A percentile compares a stretch with the other conserved stretches of the same genome.
Conservation (phyloP, 441 rosid genomes). For the Isatis lusitanica region DNA sequence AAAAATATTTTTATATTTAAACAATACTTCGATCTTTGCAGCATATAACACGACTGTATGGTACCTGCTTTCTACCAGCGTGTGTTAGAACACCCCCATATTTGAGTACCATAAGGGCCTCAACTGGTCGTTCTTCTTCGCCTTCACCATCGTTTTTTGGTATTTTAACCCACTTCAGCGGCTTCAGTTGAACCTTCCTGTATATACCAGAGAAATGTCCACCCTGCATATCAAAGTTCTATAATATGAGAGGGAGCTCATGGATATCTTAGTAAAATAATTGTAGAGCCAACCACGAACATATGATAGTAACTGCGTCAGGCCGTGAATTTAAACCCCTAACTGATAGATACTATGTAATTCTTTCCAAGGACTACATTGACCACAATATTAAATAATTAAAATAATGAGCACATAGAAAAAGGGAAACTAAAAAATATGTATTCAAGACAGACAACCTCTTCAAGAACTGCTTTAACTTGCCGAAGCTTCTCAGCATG, state of each 20-base stretch:
- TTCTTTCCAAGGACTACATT: neutral
- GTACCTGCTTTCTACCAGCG: constrained; percentile 99
- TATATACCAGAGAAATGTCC: constrained; percentile 99
- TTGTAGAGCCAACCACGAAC: neutral
- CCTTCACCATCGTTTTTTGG: constrained; percentile 78
- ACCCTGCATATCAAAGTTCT: constrained; percentile 59
- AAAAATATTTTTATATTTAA: neutral
- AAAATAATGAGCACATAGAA: constrained; percentile 16
- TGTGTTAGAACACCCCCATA: constrained; percentile 99
- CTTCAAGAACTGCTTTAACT: constrained; percentile 99
- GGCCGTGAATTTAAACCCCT: neutral
- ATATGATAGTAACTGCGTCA: neutral
- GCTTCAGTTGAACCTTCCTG: constrained; percentile 98
- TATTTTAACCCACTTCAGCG: constrained; percentile 90
- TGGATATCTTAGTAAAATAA: neutral
- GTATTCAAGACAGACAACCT: constrained; percentile 50
- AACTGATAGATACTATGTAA: neutral
- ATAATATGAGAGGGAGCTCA: constrained; percentile 6
- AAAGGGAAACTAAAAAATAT: neutral
- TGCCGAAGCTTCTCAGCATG: constrained; percentile 99
- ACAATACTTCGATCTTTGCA: neutral
- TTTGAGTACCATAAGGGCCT: constrained; percentile 98
- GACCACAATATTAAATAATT: neutral
- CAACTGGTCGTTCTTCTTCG: constrained; percentile 91
- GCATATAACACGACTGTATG: constrained; percentile 4